phyloP scores from a whole-genome alignment of 352 stramenopile genomes.

The Pythium phragmitis region DNA sequence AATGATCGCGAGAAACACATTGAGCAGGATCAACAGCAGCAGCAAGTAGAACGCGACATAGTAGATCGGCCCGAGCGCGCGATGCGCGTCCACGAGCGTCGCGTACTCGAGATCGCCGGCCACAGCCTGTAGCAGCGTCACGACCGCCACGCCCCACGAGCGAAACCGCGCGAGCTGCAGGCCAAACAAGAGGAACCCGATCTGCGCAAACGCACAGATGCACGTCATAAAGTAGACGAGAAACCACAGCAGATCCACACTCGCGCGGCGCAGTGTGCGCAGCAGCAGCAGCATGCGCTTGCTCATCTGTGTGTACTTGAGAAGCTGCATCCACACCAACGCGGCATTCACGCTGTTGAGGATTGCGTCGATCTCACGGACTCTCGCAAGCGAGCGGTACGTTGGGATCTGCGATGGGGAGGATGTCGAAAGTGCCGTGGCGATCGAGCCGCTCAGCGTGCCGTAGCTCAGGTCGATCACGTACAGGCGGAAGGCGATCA shows the following conservation, averaged over 20 bases:
- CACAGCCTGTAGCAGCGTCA: slow-evolving; percentile 63
- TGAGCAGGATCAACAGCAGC: slow-evolving; percentile 65
- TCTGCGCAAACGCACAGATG: slow-evolving; percentile 63
- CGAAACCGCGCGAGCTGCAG: slow-evolving; percentile 52
- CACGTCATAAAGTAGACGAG: slow-evolving; percentile 58
- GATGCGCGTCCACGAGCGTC: slow-evolving; percentile 41
- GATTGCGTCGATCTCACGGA: slow-evolving; percentile 42
- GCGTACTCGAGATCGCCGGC: slow-evolving; percentile 57
- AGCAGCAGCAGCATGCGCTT: slow-evolving; percentile 62
- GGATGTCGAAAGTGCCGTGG: slow-evolving; percentile 12
- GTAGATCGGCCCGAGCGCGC: slow-evolving; percentile 56
- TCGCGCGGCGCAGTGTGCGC: slow-evolving; percentile 49
- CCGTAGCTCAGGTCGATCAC: slow-evolving; percentile 56
- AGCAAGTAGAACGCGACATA: slow-evolving; percentile 74
- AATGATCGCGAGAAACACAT: slow-evolving; percentile 74
- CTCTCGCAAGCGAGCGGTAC: slow-evolving; percentile 36
- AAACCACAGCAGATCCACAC: slow-evolving; percentile 55
- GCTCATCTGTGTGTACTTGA: slow-evolving; percentile 72
- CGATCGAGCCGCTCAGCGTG: slow-evolving; percentile 40
- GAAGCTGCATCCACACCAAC: slow-evolving; percentile 58
- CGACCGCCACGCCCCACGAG: slow-evolving; percentile 45
- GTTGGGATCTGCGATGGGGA: slow-evolving; percentile 33
- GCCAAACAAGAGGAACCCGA: slow-evolving; percentile 64
- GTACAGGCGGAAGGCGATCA: slow-evolving; percentile 56
- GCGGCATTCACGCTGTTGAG: slow-evolving; percentile 49